These are phyloP conservation scores for Candida maris DNA, from an alignment of 805 yeast species.

Conservation along the genomic window DNA sequence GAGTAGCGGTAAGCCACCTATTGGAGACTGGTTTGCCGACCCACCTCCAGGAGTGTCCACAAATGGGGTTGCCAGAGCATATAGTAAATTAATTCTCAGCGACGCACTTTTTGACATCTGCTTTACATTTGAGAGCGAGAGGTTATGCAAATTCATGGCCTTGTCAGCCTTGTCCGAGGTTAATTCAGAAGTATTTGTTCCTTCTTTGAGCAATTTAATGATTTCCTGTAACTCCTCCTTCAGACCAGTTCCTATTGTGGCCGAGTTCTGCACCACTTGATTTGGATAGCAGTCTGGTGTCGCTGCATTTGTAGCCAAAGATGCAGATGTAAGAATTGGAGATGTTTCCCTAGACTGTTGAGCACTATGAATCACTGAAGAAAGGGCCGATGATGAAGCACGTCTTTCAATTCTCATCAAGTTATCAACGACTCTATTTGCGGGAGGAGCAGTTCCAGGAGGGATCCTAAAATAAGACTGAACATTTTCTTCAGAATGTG, in stretches of 20 bases:
- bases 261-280: constrained; percentile 8
- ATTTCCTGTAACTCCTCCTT: constrained; percentile 46
- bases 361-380: constrained; percentile 40
- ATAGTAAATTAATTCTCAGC: constrained; percentile 45
- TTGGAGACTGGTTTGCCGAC: constrained; percentile 5
- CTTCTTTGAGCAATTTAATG: constrained; percentile 44
- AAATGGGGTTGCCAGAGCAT: constrained; percentile 69
- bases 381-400: constrained; percentile 46
- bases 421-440: constrained; percentile 21
- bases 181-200: constrained; percentile 21
- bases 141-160: constrained; percentile 54
- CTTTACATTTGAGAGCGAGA: constrained; percentile 44
- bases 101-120: constrained; percentile 36
- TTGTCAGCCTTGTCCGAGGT: constrained; percentile 25
- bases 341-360: constrained; percentile 4
- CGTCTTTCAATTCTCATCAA: constrained; percentile 35
- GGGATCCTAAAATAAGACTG: constrained; percentile 1
- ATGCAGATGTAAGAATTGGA: constrained; percentile 1
- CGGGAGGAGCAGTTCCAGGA: constrained; percentile 15
- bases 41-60: constrained; percentile 34
- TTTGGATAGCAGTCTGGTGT: neutral
- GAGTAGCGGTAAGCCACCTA: constrained; percentile 27
- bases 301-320: neutral
- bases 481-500: neutral
- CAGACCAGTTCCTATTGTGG: constrained; percentile 19